A percentile compares a stretch with the other conserved stretches of the same genome.
Evolutionary conservation across 345 rosid species (phyloP).

Genomic region (Raphanus sativus): DNA sequence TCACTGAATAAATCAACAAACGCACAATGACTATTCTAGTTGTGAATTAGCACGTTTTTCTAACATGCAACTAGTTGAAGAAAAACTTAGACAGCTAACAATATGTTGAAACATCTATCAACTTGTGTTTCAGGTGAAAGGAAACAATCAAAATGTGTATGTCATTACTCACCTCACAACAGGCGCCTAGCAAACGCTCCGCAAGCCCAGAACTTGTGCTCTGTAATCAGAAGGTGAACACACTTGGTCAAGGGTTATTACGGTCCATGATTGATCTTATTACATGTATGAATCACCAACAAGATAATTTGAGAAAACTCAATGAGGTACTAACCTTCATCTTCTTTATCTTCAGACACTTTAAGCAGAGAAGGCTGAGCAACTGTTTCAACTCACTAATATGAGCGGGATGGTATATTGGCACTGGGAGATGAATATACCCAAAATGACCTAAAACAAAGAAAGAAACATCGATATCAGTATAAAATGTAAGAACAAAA

Average conservation of each 20-base stretch:
- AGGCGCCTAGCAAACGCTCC: conserved; percentile 63
- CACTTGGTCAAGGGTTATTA: neutral
- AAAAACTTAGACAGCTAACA: conserved; percentile 7
- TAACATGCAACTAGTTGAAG: conserved; percentile 21
- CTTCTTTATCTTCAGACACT: conserved; percentile 77
- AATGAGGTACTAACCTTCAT: conserved; percentile 53
- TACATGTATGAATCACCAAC: conserved; percentile 1
- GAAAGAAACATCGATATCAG: conserved; percentile 29
- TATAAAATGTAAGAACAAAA: neutral
- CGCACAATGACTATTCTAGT: neutral
- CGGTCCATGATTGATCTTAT: neutral
- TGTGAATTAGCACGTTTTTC: neutral
- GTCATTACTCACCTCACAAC: conserved; percentile 74
- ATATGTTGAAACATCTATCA: too few species aligned
- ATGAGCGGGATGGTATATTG: conserved; percentile 90
- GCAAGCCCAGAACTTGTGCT: conserved; percentile 59
- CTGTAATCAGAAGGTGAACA: conserved; percentile 48
- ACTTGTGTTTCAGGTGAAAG: neutral
- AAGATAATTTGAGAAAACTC: conserved; percentile 5
- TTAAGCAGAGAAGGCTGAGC: conserved; percentile 80
- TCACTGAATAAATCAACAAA: conserved; percentile 14
- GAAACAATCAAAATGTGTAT: conserved; percentile 14
- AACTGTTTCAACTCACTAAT: conserved; percentile 67
- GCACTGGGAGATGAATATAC: conserved; percentile 74
- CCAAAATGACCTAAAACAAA: conserved; percentile 83